Conservation (phyloP, 2,329 filamentous ascomycete species). For the Capronia americana region DNA sequence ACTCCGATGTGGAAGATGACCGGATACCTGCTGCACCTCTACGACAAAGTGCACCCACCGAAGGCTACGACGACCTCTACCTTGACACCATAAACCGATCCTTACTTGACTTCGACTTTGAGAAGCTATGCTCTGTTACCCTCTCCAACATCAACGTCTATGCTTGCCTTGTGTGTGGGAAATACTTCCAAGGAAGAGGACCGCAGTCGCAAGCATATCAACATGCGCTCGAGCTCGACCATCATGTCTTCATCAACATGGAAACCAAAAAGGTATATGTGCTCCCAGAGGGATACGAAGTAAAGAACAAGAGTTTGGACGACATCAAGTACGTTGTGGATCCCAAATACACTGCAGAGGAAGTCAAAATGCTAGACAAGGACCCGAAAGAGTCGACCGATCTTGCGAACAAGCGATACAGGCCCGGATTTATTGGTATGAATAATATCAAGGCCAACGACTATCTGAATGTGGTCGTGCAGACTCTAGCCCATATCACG, state of each 20-base stretch:
- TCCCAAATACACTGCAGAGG: conserved; percentile 78
- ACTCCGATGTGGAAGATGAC: conserved; percentile 48
- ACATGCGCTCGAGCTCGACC: conserved; percentile 90
- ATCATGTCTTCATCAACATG: conserved; percentile 99
- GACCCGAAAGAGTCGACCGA: conserved; percentile 70
- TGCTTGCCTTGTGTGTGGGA: conserved; percentile 95
- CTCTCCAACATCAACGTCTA: conserved; percentile 99
- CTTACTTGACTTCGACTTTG: conserved; percentile 96
- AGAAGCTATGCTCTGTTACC: conserved; percentile 95
- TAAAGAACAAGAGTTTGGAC: conserved; percentile 89
- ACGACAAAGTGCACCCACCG: conserved; percentile 78
- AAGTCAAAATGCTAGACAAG: conserved; percentile 81
- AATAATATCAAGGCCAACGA: conserved; percentile 99
- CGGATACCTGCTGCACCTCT: conserved; percentile 48
- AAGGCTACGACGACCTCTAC: conserved; percentile 93
- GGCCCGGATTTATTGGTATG: conserved; percentile 93
- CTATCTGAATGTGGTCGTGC: conserved; percentile 94
- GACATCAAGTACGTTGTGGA: conserved; percentile 99
- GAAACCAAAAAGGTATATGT: conserved; percentile 89
- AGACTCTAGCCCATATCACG: conserved; percentile 86
- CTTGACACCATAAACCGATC: conserved; percentile 95
- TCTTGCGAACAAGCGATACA: conserved; percentile 81
- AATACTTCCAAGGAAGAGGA: conserved; percentile 93
- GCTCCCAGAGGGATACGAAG: conserved; percentile 95
- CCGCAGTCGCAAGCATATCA: conserved; percentile 97